Evolutionary conservation across 2,329 filamentous ascomycete species (phyloP).

Genomic region (Ceratocystis alfenasii): DNA sequence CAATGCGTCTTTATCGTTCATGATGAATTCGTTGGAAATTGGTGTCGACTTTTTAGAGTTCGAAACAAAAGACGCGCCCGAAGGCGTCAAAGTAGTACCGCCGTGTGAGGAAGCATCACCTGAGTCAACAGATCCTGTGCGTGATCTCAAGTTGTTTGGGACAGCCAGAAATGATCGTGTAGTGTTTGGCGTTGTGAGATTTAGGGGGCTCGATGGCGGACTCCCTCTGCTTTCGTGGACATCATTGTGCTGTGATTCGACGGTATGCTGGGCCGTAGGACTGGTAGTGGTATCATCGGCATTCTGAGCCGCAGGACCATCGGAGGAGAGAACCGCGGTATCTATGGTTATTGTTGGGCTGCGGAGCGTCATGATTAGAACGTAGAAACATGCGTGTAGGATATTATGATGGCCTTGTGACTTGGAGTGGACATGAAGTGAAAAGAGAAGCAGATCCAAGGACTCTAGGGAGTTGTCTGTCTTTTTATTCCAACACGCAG

Average conservation of each 20-base stretch:
- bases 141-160: slow-evolving; percentile 46
- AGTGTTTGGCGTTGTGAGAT: slow-evolving; percentile 47
- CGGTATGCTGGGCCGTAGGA: slow-evolving; percentile 38
- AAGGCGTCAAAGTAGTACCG: slow-evolving; percentile 48
- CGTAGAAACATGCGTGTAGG: not conserved
- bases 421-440: not conserved
- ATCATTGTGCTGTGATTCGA: slow-evolving; percentile 29
- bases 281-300: slow-evolving; percentile 35
- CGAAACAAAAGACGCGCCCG: slow-evolving; percentile 35
- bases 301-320: slow-evolving; percentile 28
- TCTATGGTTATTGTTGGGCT: slow-evolving; percentile 47
- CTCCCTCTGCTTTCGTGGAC: slow-evolving; percentile 39
- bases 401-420: not conserved
- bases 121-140: slow-evolving; percentile 60
- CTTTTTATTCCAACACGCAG: not conserved
- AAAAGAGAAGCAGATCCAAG: not conserved
- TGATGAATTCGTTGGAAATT: slow-evolving; percentile 43
- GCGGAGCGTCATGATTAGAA: slow-evolving; percentile 21
- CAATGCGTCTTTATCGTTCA: slow-evolving; percentile 56
- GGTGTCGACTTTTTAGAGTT: slow-evolving; percentile 34
- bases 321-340: slow-evolving; percentile 31
- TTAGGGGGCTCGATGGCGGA: slow-evolving; percentile 59
- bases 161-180: slow-evolving; percentile 49
- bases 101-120: slow-evolving; percentile 50
- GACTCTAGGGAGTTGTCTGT: not conserved